Evolutionary conservation across 257 asterid species (phyloP).

Genomic region (Voacanga thouarsii): DNA sequence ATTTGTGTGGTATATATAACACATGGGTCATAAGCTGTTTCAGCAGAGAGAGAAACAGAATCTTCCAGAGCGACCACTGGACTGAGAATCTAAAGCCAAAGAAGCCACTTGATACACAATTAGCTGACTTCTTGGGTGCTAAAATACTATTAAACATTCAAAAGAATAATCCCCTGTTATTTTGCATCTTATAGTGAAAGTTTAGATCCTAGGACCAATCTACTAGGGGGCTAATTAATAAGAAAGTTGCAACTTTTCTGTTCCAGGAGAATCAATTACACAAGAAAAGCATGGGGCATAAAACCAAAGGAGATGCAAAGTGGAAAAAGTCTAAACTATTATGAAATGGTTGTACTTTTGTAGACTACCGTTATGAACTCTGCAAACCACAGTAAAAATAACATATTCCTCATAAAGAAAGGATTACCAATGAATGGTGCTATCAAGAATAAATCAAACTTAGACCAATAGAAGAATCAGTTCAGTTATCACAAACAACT

Average conservation of each 20-base stretch:
- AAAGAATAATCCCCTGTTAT: not conserved
- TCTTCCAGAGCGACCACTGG: not conserved
- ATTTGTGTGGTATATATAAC: not conserved
- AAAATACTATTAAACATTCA: not conserved
- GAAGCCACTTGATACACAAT: not conserved
- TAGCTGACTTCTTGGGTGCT: not conserved
- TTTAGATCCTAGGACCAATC: slow-evolving; percentile 12
- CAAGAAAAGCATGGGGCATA: slow-evolving; percentile 17
- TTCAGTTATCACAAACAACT: not conserved
- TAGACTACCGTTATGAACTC: slow-evolving; percentile 2
- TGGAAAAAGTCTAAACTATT: slow-evolving; percentile 7
- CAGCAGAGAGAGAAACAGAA: not conserved
- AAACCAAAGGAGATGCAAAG: slow-evolving; percentile 26
- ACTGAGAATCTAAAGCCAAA: slow-evolving; percentile 10
- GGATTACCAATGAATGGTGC: not conserved
- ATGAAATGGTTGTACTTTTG: slow-evolving; percentile 12
- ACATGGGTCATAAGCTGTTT: slow-evolving; percentile 8
- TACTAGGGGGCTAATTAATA: not conserved
- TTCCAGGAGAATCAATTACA: slow-evolving; percentile 16
- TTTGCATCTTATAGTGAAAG: not conserved
- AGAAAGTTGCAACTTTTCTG: slow-evolving; percentile 9
- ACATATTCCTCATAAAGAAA: slow-evolving; percentile 12
- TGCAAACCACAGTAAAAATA: not conserved
- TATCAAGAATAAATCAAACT: not conserved
- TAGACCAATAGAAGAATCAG: slow-evolving; percentile 1